Evolutionary conservation across 805 yeast genomes (phyloP), one percentile per base, ranked within the genome.

Genomic region (Lachancea thermotolerans): DNA sequence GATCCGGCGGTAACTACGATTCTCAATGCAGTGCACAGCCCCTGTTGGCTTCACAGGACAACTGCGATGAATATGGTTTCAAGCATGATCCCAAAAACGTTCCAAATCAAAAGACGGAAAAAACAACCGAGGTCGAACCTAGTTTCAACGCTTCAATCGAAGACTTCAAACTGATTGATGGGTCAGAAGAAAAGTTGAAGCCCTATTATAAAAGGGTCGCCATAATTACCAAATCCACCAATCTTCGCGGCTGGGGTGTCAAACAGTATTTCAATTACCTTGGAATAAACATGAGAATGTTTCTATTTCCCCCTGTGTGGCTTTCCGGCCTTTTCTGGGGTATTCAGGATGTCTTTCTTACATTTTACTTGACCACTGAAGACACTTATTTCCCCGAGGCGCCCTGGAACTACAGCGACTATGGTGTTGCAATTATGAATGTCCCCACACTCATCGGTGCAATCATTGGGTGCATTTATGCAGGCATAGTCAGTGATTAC

Each of bases 271-370:
- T 75, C 51, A 60, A 68, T 45, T 75, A 82, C 41, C 64, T 84
- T 27, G 45, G 63, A 12, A 56, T 72, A 48, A 75, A 76, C 60
- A 61, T 78, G 49, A 71, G 78, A 51, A 81, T 80, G 58, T 78
- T 80, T 51, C 67, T 70, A 51, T 79, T 78, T 57, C 86, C 86
- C 2, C 83, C 85, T 2, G 81, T 79, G 11, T 65, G 81, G 54
- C 66, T 78, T 18, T 78, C 85, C 1, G 86, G 87, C 41, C 48
- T 81, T n/a, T 77, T 83, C 51, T 85, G 91, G 91, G 91, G 91
- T 37, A 70, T 79, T 47, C 91, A 84, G 60, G 88, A 82, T 58
- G 85, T 88, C 0, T 80, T 82, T 57, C 70, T 84, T 51, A 78
- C 90, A 0, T 84, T 85, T 55, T 85, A 83, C 61, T 62, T 85